Conservation (phyloP, 352 stramenopile species). For the Pythium diclinum region DNA sequence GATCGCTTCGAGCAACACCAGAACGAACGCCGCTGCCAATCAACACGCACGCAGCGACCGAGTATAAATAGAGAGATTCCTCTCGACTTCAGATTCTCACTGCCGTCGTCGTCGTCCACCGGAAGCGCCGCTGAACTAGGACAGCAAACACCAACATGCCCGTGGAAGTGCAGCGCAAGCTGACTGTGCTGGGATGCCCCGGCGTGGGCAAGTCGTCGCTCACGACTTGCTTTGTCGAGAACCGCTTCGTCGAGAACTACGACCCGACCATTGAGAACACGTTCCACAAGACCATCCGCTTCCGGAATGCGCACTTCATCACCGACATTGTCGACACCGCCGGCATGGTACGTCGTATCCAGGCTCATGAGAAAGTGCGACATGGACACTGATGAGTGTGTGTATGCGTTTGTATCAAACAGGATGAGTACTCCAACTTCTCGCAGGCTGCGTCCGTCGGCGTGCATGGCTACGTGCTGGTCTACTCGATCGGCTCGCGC, state of each 20-base stretch:
- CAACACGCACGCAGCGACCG: neutral
- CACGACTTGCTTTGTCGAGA: slow-evolving; percentile 94
- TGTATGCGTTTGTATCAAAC: neutral
- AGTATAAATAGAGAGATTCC: slow-evolving; percentile 7
- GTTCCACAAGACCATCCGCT: slow-evolving; percentile 95
- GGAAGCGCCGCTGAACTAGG: neutral
- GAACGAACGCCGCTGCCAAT: neutral
- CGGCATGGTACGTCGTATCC: slow-evolving; percentile 75
- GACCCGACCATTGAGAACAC: slow-evolving; percentile 97
- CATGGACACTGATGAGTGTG: slow-evolving; percentile 8
- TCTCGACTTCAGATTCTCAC: neutral
- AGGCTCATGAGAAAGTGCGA: neutral
- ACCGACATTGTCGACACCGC: slow-evolving; percentile 97
- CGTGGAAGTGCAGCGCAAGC: slow-evolving; percentile 94
- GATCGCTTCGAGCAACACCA: slow-evolving; percentile 1
- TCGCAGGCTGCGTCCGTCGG: slow-evolving; percentile 94
- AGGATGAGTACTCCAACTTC: slow-evolving; percentile 96
- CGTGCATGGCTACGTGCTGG: slow-evolving; percentile 94
- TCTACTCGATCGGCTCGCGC: slow-evolving; percentile 93
- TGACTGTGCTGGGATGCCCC: slow-evolving; percentile 93
- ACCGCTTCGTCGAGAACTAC: slow-evolving; percentile 91
- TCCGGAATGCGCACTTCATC: slow-evolving; percentile 95
- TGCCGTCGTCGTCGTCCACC: too few species aligned
- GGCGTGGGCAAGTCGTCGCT: slow-evolving; percentile 95
- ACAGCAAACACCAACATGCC: slow-evolving; percentile 46